Conservation (phyloP, 2,329 filamentous ascomycete genomes). For the Ilyonectria sp. region DNA sequence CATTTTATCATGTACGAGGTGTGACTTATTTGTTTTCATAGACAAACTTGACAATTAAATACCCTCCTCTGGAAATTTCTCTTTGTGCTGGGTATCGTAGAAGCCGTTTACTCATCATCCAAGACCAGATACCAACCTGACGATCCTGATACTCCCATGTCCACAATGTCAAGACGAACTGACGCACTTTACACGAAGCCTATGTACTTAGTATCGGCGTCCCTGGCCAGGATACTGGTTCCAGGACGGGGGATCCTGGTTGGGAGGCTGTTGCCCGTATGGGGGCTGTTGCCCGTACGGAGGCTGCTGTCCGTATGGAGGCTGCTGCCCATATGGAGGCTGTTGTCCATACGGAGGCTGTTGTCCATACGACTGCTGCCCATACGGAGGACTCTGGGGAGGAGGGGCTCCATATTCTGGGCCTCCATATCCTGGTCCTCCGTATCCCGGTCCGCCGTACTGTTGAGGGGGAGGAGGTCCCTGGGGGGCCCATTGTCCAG, state of each 20-base stretch:
- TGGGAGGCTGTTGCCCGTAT: conserved; percentile 40
- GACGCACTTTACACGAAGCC: neutral
- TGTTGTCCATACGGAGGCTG: conserved; percentile 29
- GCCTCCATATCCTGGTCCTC: conserved; percentile 23
- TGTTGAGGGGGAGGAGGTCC: conserved; percentile 45
- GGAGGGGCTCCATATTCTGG: conserved; percentile 39
- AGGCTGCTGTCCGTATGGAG: conserved; percentile 39
- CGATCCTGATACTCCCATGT: neutral
- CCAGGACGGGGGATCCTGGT: conserved; percentile 51
- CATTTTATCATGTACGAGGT: conserved; percentile 12
- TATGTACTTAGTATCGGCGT: conserved; percentile 50
- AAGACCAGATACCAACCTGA: conserved; percentile 6
- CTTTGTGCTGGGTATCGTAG: conserved; percentile 27
- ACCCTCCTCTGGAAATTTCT: conserved; percentile 20
- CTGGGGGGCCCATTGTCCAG: conserved; percentile 50
- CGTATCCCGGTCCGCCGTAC: conserved; percentile 43
- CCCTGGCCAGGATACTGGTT: conserved; percentile 57
- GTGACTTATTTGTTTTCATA: conserved; percentile 8
- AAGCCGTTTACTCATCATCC: conserved; percentile 17
- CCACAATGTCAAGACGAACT: conserved; percentile 8
- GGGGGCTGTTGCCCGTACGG: conserved; percentile 37
- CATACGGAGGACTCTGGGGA: conserved; percentile 42
- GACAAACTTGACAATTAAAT: conserved; percentile 27
- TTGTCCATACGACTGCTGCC: conserved; percentile 41
- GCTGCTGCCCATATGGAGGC: conserved; percentile 36